These are phyloP conservation scores for Solioccasus polychromus DNA, from an alignment of 768 basidiomycete species.

Conservation along the genomic window DNA sequence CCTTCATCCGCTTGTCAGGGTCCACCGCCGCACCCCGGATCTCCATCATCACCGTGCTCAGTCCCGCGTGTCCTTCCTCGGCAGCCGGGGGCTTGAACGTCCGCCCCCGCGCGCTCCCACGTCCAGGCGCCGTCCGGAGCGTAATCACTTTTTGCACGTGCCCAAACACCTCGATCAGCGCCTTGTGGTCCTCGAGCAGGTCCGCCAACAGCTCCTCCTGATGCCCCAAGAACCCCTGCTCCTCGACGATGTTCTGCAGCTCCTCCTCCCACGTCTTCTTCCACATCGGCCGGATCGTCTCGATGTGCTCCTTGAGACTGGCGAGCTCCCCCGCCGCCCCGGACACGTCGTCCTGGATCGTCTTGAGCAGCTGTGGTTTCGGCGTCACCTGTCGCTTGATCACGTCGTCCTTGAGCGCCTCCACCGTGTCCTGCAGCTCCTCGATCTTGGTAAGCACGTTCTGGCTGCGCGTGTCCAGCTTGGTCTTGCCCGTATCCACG, in stretches of 20 bases:
- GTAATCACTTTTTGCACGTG: constrained; percentile 90
- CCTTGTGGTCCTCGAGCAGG: constrained; percentile 88
- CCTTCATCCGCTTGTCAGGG: constrained; percentile 81
- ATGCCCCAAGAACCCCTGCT: constrained; percentile 90
- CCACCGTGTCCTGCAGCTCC: constrained; percentile 88
- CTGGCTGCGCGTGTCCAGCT: constrained; percentile 86
- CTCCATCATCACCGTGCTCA: constrained; percentile 85
- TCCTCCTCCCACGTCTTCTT: constrained; percentile 99
- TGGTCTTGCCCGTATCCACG: constrained; percentile 88
- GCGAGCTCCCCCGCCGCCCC: constrained; percentile 65
- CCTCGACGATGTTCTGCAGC: constrained; percentile 93
- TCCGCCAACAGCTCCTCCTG: constrained; percentile 91
- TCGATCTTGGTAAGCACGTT: constrained; percentile 90
- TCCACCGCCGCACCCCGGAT: constrained; percentile 82
- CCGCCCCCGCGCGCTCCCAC: constrained; percentile 38
- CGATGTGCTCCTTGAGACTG: constrained; percentile 79
- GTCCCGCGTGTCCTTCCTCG: constrained; percentile 65
- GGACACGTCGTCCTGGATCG: constrained; percentile 69
- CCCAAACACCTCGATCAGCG: constrained; percentile 80
- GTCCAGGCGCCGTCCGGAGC: constrained; percentile 49
- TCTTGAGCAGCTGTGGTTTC: constrained; percentile 66
- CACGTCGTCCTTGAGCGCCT: constrained; percentile 87
- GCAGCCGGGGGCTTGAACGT: constrained; percentile 58
- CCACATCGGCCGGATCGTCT: constrained; percentile 93
- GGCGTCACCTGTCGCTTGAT: constrained; percentile 85